Base-by-base conservation (phyloP, 805 yeast species). In the Candida coquimbonensis region DNA sequence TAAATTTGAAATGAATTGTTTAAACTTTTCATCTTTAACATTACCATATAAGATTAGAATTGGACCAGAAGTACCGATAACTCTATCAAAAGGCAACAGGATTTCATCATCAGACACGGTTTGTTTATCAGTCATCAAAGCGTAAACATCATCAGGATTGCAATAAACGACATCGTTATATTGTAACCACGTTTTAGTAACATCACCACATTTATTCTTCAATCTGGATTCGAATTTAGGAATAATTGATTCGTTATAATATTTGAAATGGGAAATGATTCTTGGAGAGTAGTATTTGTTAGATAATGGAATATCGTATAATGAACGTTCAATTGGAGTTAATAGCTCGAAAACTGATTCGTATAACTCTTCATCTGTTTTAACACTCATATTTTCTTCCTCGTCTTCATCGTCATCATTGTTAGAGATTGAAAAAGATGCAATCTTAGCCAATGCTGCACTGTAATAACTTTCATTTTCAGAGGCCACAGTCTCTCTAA, bases 91-190 rank as follows among this genome's bases (percentile, higher is more conserved):
- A 0, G 78, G 69, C 4, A 65, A 39, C 14, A 65, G 27, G 3
- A 48, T 41, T 5, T 48, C 48, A 1, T 62, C 56, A 5, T 50
- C 51, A 2, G 41, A 40, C 2, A 38, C 11, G 7, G n/a, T 12
- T 14, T 48, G 36, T 0, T 59, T 54, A 25, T 68, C 68, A 0
- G 87, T 76, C 60, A 83, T 82, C 46, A 93, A 69, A 3, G 96
- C 95, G 61, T 78, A 93, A 1, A 88, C 74, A 47, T 84, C 95
- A 45, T 78, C 86, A 3, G 81, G 67, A 9, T 82, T 76, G 54
- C 89, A 81, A 56, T 81, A 83, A 2, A 72, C 60, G 25, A 70
- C 68, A 41, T 75, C 75, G 47, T 81, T 78, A 51, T 71, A 71
- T 46, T 67, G 57, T 8, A 80, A 60, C 75, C 86, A 81, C 1